Evolutionary conservation across 495 filamentous ascomycete species (phyloP).

Genomic region (Letharia lupina): DNA sequence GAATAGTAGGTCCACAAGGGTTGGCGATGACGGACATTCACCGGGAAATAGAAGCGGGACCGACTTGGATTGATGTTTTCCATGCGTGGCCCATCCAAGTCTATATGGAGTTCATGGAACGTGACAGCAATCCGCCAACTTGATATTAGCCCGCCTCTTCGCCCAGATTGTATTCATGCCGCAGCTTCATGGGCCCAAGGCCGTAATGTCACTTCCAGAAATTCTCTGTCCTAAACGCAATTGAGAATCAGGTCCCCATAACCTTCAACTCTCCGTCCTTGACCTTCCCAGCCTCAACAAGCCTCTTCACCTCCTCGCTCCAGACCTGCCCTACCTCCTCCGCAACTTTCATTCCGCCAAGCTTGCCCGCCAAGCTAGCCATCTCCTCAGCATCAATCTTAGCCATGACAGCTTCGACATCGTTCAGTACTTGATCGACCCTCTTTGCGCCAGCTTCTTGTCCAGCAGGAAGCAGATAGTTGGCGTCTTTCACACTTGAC

Average conservation of each 20-base stretch:
- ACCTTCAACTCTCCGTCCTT: constrained; percentile 57
- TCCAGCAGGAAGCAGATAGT: constrained; percentile 68
- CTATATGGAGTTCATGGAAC: background rate
- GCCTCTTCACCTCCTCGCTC: constrained; percentile 63
- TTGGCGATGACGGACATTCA: background rate
- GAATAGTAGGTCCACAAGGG: background rate
- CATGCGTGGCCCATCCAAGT: background rate
- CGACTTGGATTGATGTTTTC: background rate
- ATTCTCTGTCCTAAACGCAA: background rate
- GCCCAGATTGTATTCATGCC: background rate
- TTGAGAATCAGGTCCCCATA: constrained; percentile 7
- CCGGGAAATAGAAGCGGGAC: too few species aligned
- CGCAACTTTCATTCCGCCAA: constrained; percentile 47
- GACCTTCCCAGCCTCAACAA: constrained; percentile 70
- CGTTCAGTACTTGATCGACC: constrained; percentile 63
- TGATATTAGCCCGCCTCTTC: background rate
- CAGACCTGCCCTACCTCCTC: constrained; percentile 50
- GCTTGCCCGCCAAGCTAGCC: constrained; percentile 62
- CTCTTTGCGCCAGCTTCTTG: constrained; percentile 59
- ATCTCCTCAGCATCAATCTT: constrained; percentile 91
- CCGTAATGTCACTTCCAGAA: background rate
- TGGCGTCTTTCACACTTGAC: constrained; percentile 85
- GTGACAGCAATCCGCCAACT: too few species aligned
- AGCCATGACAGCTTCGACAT: constrained; percentile 78
- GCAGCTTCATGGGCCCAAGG: background rate